A percentile compares a stretch with the other conserved stretches of the same genome.
Conservation (phyloP, 306 rosid genomes). For the Begonia peltatifolia region DNA sequence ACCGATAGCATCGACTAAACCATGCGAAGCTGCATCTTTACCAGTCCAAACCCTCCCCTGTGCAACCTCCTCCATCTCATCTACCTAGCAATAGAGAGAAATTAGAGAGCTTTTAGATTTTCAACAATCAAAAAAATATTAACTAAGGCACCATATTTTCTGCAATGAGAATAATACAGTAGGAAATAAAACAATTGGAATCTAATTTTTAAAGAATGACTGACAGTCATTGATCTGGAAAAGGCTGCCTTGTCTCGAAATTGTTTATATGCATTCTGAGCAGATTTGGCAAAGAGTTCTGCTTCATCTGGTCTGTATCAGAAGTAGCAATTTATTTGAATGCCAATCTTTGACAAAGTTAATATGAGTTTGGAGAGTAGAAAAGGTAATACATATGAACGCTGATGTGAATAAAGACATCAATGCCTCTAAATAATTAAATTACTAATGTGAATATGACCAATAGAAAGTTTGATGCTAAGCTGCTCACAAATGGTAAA, state of each 20-base stretch:
- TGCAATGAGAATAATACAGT: slow-evolving; percentile 1
- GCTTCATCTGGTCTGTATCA: slow-evolving; percentile 79
- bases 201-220: slow-evolving; percentile 4
- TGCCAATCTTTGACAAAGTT: too few relatives aligned
- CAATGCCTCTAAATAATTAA: too few relatives aligned
- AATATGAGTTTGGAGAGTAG: too few relatives aligned
- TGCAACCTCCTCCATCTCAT: slow-evolving; percentile 88
- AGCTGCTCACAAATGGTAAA: too few relatives aligned
- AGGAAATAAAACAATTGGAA: neutral
- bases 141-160: too few relatives aligned
- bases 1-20: slow-evolving; percentile 85
- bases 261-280: slow-evolving; percentile 55
- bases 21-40: slow-evolving; percentile 61
- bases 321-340: neutral
- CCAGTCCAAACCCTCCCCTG: slow-evolving; percentile 96
- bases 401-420: too few relatives aligned
- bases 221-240: slow-evolving; percentile 80
- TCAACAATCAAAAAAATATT: neutral
- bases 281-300: slow-evolving; percentile 70
- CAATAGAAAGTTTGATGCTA: too few relatives aligned
- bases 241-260: slow-evolving; percentile 86
- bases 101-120: slow-evolving; percentile 4
- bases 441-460: too few relatives aligned
- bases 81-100: slow-evolving; percentile 35
- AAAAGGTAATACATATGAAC: too few relatives aligned